Evolutionary conservation across 768 basidiomycete genomes (phyloP), one percentile per base, ranked within the genome.

Genomic region (Podaxis sp.): DNA sequence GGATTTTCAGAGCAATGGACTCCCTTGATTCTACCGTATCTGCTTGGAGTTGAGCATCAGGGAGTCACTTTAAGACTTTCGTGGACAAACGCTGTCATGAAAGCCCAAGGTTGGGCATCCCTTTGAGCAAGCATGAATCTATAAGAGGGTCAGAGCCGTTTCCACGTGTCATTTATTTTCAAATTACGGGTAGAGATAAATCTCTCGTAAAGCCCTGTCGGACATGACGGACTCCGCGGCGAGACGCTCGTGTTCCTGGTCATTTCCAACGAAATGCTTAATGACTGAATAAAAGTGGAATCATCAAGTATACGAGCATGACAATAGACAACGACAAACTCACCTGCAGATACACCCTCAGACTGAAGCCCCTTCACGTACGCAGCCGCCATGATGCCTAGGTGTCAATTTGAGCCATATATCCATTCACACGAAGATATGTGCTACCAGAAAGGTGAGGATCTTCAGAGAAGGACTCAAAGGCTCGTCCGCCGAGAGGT

Each of bases 381-480:
- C 2, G 87, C 83, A 37, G 86, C 84, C 2, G 87, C 81, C 71
- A 89, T 74, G 11, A 76, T 82, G 17, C 85, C 88, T 83, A 62
- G 44, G 40, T 36, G 33, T 60, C 41, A 53, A 54, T 49, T 10
- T 4, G 41, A 33, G n/a, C 26, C 28, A 28, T 41, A 40, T 17
- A 17, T 17, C 8, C 22, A 37, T 26, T 15, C 10, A 15, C 49
- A 41, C n/a, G 33, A 48, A 50, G 10, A 50, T 12, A 24, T 22
- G 52, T 64, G 26, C 4, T 68, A 82, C 85, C 88, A 36, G 86
- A 89, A 10, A 89, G 75, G 68, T 84, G 79, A 30, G 88, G 87
- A 71, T 90, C 88, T 69, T 90, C 88, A 2, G 86, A 87, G 72
- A 88, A 90, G 1, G 86, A 87, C 71, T 90, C 90, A 68, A 90